phyloP scores from a whole-genome alignment of 1,284 basidiomycete genomes.

The Malassezia caprae region DNA sequence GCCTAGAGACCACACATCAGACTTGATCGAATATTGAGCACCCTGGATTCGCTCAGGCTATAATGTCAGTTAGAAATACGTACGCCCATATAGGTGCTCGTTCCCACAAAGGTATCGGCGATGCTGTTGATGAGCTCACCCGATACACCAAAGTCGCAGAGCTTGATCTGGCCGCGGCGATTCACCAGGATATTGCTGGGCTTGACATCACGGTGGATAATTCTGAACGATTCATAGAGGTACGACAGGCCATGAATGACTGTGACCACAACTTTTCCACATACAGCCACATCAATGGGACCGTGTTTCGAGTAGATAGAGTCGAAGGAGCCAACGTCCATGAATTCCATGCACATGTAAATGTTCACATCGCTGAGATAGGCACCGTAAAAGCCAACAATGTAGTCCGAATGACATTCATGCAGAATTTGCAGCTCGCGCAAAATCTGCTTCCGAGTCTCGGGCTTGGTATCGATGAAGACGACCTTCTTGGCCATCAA shows the following conservation, averaged over 20 bases:
- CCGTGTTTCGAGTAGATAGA: constrained; percentile 89
- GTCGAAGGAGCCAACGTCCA: constrained; percentile 69
- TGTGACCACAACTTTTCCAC: constrained; percentile 76
- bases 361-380: constrained; percentile 93
- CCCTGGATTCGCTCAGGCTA: constrained; percentile 98
- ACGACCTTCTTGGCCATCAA: constrained; percentile 56
- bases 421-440: constrained; percentile 98
- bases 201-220: constrained; percentile 99
- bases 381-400: constrained; percentile 92
- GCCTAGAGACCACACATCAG: constrained; percentile 92
- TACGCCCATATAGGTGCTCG: constrained; percentile 97
- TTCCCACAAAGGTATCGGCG: constrained; percentile 96
- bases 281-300: constrained; percentile 75
- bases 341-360: constrained; percentile 96
- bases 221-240: constrained; percentile 97
- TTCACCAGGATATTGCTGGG: constrained; percentile 95
- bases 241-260: constrained; percentile 93
- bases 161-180: constrained; percentile 86
- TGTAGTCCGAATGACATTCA: constrained; percentile 83
- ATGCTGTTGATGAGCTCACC: constrained; percentile 98
- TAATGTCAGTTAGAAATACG: constrained; percentile 4
- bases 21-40: constrained; percentile 91
- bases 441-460: constrained; percentile 93
- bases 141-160: constrained; percentile 97
- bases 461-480: constrained; percentile 90